Conservation (phyloP, 1,284 basidiomycete genomes). For the Chalciporus sp. region DNA sequence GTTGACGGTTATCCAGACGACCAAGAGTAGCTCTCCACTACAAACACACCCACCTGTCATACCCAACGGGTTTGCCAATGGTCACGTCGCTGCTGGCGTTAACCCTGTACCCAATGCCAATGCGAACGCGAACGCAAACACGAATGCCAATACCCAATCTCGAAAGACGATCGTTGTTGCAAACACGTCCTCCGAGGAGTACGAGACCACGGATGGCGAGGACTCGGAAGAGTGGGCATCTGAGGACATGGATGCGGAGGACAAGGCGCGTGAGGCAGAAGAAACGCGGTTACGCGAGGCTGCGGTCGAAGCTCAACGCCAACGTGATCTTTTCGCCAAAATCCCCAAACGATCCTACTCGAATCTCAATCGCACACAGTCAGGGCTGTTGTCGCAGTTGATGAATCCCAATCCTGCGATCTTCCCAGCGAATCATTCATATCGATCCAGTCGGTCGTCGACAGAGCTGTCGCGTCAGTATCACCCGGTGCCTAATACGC, state of each 20-base stretch:
- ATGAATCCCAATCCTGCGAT: conserved; percentile 68
- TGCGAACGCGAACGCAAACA: conserved; percentile 13
- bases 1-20: conserved; percentile 13
- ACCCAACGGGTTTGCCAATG: conserved; percentile 17
- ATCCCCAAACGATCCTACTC: conserved; percentile 68
- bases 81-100: not conserved
- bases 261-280: conserved; percentile 35
- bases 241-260: conserved; percentile 47
- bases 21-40: conserved; percentile 8
- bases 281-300: conserved; percentile 43
- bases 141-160: conserved; percentile 16
- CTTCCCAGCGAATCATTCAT: conserved; percentile 62
- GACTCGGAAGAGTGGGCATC: conserved; percentile 58
- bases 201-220: conserved; percentile 49
- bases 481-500: conserved; percentile 7
- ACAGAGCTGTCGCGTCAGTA: conserved; percentile 47
- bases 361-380: conserved; percentile 53
- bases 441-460: conserved; percentile 51
- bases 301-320: conserved; percentile 65
- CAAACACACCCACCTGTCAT: conserved; percentile 20
- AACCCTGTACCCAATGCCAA: conserved; percentile 20
- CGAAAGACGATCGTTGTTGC: conserved; percentile 39
- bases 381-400: conserved; percentile 65
- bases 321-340: conserved; percentile 79
- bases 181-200: conserved; percentile 42